phyloP scores from a whole-genome alignment of 805 yeast genomes.

The Brettanomyces bruxellensis region DNA sequence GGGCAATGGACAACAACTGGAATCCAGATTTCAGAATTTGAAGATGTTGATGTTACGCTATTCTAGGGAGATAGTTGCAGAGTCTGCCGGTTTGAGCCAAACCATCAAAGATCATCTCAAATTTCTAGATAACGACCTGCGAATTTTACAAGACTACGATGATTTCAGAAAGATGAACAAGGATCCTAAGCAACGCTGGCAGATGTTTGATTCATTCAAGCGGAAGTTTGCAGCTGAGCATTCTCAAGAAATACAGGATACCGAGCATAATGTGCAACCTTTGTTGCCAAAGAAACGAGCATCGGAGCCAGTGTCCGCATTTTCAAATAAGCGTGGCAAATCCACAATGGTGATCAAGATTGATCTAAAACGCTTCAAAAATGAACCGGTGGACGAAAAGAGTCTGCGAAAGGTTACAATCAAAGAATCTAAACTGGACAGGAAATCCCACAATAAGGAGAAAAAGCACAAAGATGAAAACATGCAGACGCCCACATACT shows the following conservation, averaged over 20 bases:
- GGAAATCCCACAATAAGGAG: not conserved
- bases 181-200: conserved; percentile 8
- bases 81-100: conserved; percentile 15
- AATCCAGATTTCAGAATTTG: conserved; percentile 2
- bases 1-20: not conserved
- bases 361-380: conserved; percentile 2
- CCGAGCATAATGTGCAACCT: not conserved
- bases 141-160: conserved; percentile 14
- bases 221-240: conserved; percentile 7
- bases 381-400: not conserved
- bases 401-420: not conserved
- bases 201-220: conserved; percentile 16
- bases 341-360: conserved; percentile 1
- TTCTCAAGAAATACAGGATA: not conserved
- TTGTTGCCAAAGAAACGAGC: not conserved
- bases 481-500: conserved; percentile 23
- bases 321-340: not conserved
- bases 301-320: too few relatives aligned
- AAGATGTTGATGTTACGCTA: conserved; percentile 10
- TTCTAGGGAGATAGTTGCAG: conserved; percentile 17
- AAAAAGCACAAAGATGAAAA: not conserved
- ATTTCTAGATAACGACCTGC: conserved; percentile 17
- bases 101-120: conserved; percentile 15
- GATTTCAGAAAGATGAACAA: conserved; percentile 5
- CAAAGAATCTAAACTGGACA: not conserved